Conservation (phyloP, 2,329 filamentous ascomycete species). For the Graphilbum ipis-grandicollis region DNA sequence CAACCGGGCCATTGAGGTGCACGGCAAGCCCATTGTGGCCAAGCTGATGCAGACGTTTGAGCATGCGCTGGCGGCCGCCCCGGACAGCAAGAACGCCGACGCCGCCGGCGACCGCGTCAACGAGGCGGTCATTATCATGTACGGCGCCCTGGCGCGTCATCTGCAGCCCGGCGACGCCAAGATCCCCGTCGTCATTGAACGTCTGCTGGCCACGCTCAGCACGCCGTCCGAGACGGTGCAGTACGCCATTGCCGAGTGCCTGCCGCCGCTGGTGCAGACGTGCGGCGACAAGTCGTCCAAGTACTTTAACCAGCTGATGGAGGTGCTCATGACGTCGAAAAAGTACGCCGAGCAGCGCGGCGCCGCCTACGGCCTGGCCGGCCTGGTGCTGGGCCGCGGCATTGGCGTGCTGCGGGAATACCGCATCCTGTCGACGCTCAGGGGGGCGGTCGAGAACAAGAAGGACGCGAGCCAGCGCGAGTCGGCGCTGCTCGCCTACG, state of each 20-base stretch:
- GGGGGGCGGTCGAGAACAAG: constrained; percentile 79
- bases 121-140: constrained; percentile 94
- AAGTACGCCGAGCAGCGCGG: constrained; percentile 86
- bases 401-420: constrained; percentile 68
- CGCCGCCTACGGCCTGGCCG: constrained; percentile 85
- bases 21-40: constrained; percentile 71
- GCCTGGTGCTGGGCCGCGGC: constrained; percentile 76
- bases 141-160: constrained; percentile 83
- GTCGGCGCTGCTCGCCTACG: constrained; percentile 76
- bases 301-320: constrained; percentile 67
- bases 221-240: constrained; percentile 95
- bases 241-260: constrained; percentile 84
- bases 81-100: constrained; percentile 66
- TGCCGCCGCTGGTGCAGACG: constrained; percentile 76
- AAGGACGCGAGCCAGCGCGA: constrained; percentile 81
- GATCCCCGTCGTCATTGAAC: constrained; percentile 73
- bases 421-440: constrained; percentile 68
- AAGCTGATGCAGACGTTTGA: constrained; percentile 88
- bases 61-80: constrained; percentile 64
- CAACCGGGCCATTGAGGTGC: constrained; percentile 59
- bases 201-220: constrained; percentile 70
- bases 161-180: constrained; percentile 71
- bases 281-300: constrained; percentile 60
- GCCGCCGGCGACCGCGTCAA: constrained; percentile 81
- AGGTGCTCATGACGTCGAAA: constrained; percentile 71